Percentiles rank a stretch among this genome's conserved stretches.
phyloP scores from a whole-genome alignment of 495 filamentous ascomycete genomes.

The Penicillium nucicola region DNA sequence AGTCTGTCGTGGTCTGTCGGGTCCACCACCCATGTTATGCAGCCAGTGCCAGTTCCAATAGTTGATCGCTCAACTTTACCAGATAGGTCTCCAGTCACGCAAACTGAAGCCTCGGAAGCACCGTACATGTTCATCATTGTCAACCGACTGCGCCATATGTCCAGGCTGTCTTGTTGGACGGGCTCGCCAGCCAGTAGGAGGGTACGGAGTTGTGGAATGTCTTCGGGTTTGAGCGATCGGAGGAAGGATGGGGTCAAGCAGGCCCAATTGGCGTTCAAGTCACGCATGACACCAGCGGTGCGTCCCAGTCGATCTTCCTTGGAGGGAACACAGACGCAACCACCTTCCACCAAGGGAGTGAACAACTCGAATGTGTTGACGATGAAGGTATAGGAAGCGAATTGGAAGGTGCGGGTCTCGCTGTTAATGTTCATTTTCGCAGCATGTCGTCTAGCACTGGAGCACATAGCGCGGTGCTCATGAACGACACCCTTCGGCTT shows the following conservation, averaged over 20 bases:
- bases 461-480: slow-evolving; percentile 31
- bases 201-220: slow-evolving; percentile 23
- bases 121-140: slow-evolving; percentile 36
- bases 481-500: slow-evolving; percentile 45
- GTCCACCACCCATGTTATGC: slow-evolving; percentile 34
- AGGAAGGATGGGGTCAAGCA: slow-evolving; percentile 30
- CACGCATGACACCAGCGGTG: slow-evolving; percentile 18
- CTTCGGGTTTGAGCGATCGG: slow-evolving; percentile 22
- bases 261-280: slow-evolving; percentile 25
- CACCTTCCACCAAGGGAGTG: slow-evolving; percentile 53
- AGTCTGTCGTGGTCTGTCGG: slow-evolving; percentile 19
- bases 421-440: slow-evolving; percentile 8
- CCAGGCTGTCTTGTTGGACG: slow-evolving; percentile 5
- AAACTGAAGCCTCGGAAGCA: slow-evolving; percentile 7
- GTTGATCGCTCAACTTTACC: slow-evolving; percentile 16
- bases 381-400: neutral
- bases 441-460: slow-evolving; percentile 2
- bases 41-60: slow-evolving; percentile 10
- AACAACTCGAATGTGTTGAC: slow-evolving; percentile 45
- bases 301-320: slow-evolving; percentile 34
- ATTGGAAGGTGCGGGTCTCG: neutral
- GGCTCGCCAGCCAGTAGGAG: slow-evolving; percentile 20
- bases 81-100: neutral
- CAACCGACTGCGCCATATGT: slow-evolving; percentile 12
- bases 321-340: slow-evolving; percentile 55